Conservation (phyloP, 257 asterid genomes). For the Fraxinus pennsylvanica region DNA sequence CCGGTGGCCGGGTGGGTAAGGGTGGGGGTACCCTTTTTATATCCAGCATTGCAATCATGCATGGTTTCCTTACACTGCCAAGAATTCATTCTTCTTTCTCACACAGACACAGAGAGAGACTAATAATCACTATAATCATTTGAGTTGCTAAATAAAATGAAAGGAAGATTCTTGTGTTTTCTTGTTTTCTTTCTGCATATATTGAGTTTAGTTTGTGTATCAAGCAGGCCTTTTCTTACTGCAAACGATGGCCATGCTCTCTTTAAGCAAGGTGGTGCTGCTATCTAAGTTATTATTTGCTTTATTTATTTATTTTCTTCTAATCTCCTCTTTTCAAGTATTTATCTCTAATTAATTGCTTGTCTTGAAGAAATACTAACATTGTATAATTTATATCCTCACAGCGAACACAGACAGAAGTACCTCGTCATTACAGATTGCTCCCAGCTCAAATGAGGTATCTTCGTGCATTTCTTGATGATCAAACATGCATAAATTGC, state of each 20-base stretch:
- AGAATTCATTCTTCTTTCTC: constrained; percentile 9
- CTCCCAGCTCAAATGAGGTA: constrained; percentile 37
- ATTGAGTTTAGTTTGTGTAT: constrained; percentile 37
- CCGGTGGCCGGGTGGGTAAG: background rate
- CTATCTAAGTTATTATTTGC: background rate
- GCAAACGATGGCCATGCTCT: constrained; percentile 30
- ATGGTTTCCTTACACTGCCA: constrained; percentile 17
- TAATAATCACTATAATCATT: constrained; percentile 31
- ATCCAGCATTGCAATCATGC: constrained; percentile 27
- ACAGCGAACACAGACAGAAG: constrained; percentile 25
- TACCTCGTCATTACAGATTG: constrained; percentile 21
- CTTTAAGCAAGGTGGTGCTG: constrained; percentile 23
- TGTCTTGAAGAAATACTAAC: background rate
- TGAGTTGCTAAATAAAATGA: constrained; percentile 36
- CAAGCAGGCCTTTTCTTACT: constrained; percentile 39
- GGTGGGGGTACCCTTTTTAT: constrained; percentile 25
- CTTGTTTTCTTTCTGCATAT: constrained; percentile 35
- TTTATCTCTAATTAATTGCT: too few species aligned
- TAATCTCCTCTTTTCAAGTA: background rate
- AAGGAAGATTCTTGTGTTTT: constrained; percentile 32
- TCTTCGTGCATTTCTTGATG: background rate
- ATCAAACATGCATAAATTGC: too few species aligned
- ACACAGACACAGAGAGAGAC: constrained; percentile 6
- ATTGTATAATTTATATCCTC: background rate
- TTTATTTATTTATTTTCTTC: too few species aligned